Conservation (phyloP, 179 eudicot species). For the Spinacia oleracea region DNA sequence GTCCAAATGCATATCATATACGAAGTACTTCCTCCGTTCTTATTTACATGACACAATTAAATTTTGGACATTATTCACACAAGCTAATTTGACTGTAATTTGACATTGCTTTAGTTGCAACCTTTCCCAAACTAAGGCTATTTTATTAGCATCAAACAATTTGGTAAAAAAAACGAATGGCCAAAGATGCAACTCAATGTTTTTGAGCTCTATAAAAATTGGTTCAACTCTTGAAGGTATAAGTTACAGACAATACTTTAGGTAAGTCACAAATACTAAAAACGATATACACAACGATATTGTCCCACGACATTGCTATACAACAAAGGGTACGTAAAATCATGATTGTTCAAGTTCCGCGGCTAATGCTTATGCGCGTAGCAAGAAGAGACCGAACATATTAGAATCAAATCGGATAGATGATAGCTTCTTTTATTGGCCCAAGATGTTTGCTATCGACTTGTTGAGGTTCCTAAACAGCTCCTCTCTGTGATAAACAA, state of each 20-base stretch:
- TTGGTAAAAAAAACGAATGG: too few relatives aligned
- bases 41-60: too few relatives aligned
- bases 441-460: constrained; percentile 33
- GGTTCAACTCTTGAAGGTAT: neutral
- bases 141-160: too few relatives aligned
- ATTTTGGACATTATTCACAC: too few relatives aligned
- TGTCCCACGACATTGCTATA: neutral
- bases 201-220: neutral
- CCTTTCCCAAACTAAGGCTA: too few relatives aligned
- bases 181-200: too few relatives aligned
- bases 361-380: neutral
- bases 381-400: neutral
- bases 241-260: neutral
- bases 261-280: neutral
- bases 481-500: constrained; percentile 28
- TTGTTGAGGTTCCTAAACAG: constrained; percentile 27
- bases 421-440: constrained; percentile 23
- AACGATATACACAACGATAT: neutral
- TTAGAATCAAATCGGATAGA: neutral
- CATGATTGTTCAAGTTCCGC: neutral
- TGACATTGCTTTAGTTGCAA: too few relatives aligned
- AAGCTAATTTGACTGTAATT: too few relatives aligned
- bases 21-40: too few relatives aligned
- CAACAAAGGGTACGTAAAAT: constrained; percentile 5
- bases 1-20: too few relatives aligned